A percentile compares a stretch with the other conserved stretches of the same genome.
Evolutionary conservation across 805 yeast species (phyloP).

Genomic region (Saturnispora saitoi): DNA sequence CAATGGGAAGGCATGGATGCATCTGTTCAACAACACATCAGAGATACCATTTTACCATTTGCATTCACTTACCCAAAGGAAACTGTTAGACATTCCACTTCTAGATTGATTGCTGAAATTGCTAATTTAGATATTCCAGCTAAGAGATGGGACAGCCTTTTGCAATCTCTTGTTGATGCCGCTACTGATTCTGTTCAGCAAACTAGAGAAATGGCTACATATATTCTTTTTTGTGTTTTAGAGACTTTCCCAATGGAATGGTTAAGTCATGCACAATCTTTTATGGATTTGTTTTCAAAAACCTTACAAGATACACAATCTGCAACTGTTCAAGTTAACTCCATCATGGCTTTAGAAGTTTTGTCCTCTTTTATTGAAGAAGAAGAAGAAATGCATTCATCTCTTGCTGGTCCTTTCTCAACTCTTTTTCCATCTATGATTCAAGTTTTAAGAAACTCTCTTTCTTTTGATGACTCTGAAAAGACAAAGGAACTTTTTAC

Average conservation of each 20-base stretch:
- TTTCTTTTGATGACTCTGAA: conserved; percentile 62
- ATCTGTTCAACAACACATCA: conserved; percentile 48
- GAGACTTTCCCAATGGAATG: conserved; percentile 61
- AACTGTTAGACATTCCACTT: conserved; percentile 76
- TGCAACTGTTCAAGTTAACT: conserved; percentile 67
- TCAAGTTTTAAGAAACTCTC: conserved; percentile 65
- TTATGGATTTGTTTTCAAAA: conserved; percentile 59
- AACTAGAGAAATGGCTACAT: conserved; percentile 76
- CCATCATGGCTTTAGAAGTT: conserved; percentile 71
- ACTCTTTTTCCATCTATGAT: conserved; percentile 72
- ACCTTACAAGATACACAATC: conserved; percentile 59
- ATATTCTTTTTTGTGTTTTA: conserved; percentile 65
- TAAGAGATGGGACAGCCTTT: conserved; percentile 66
- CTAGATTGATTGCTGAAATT: conserved; percentile 83
- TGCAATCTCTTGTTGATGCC: conserved; percentile 61
- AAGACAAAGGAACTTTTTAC: conserved; percentile 70
- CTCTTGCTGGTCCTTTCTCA: conserved; percentile 42
- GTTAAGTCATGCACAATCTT: conserved; percentile 50
- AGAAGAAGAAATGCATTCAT: conserved; percentile 36
- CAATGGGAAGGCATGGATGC: conserved; percentile 58
- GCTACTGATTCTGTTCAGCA: conserved; percentile 42
- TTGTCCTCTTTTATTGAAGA: conserved; percentile 64
- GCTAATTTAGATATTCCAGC: conserved; percentile 63
- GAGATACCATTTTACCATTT: conserved; percentile 56
- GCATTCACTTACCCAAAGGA: conserved; percentile 56